Base-by-base conservation (phyloP, 1,284 basidiomycete species). In the Ganoderma meredithae region DNA sequence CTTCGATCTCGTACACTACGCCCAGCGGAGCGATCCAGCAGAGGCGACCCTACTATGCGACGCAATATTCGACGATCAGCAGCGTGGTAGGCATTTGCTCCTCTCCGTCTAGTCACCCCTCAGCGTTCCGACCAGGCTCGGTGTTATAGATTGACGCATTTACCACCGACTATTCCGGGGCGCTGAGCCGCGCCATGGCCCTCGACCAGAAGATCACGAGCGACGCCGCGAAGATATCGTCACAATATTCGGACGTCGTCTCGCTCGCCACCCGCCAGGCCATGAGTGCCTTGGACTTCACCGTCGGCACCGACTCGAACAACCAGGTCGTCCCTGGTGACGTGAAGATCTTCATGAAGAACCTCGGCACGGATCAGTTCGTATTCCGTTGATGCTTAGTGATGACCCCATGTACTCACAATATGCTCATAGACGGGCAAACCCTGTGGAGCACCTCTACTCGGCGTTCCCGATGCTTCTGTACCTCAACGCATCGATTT, bases 401-500 rank as follows among this genome's bases (percentile, higher is more conserved):
- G 8, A 40, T 7, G 58, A 2, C 13, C 5, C 3, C 41, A n/a
- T 22, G 39, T 60, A 19, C 17, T 49, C 3, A n/a, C 39, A 44
- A 9, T 27, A 22, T 22, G 3, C 25, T 63, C n/a, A 0, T 49
- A 76, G 76, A 22, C 73, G 76, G 19, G 71, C 76, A 8, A 86
- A 84, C 68, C 82, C 86, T 1, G 84, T 86, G 5, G 86, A 88
- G 66, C 79, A 79, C 3, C 75, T 88, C 8, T 87, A 83, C 67
- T 80, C 84, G 0, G 78, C 85, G 0, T 81, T 85, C 60, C 86
- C 86, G 0, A 77, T 82, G 3, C 80, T 83, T 41, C 71, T 88
- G 40, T 86, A 84, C 70, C 69, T 86, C 64, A 85, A 86, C 63
- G 74, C 85, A 1, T 79, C 77, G 12, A 73, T 84, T 44, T 81